Conservation (phyloP, 805 yeast genomes). For the Cyberlindnera xishuangbannaensis region DNA sequence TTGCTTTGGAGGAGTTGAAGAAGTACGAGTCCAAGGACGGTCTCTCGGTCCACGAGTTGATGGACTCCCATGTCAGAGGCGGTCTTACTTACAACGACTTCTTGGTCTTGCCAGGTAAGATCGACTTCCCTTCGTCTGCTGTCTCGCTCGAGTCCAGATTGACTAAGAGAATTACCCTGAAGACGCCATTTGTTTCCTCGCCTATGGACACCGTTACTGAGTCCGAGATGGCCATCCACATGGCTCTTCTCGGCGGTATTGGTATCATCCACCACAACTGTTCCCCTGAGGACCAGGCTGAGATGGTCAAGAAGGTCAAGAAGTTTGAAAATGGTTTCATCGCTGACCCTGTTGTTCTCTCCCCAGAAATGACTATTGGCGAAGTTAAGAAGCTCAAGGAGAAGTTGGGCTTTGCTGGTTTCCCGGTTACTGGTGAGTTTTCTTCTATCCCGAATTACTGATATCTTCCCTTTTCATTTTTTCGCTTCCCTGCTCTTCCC, state of each 20-base stretch:
- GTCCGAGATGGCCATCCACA: conserved; percentile 93
- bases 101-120: conserved; percentile 91
- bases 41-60: conserved; percentile 70
- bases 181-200: conserved; percentile 93
- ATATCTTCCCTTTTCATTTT: no score
- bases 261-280: conserved; percentile 99
- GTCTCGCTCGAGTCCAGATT: conserved; percentile 81
- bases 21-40: conserved; percentile 77
- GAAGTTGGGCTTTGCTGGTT: conserved; percentile 86
- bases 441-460: conserved; percentile 5
- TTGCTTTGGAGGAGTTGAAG: conserved; percentile 64
- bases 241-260: conserved; percentile 98
- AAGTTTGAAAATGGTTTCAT: conserved; percentile 97
- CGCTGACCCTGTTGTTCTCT: conserved; percentile 83
- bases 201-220: conserved; percentile 99
- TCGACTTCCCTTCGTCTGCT: conserved; percentile 73
- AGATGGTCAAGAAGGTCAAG: conserved; percentile 95
- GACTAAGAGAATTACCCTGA: conserved; percentile 87
- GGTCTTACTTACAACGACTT: conserved; percentile 98
- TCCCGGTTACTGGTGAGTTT: conserved; percentile 98
- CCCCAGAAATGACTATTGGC: conserved; percentile 72
- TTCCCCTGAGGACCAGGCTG: conserved; percentile 95
- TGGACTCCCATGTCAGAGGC: conserved; percentile 88
- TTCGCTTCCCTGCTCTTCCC: not conserved
- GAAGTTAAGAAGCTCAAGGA: conserved; percentile 70